Evolutionary conservation across 306 rosid species (phyloP).

Genomic region (Vigna reflexopilosa): DNA sequence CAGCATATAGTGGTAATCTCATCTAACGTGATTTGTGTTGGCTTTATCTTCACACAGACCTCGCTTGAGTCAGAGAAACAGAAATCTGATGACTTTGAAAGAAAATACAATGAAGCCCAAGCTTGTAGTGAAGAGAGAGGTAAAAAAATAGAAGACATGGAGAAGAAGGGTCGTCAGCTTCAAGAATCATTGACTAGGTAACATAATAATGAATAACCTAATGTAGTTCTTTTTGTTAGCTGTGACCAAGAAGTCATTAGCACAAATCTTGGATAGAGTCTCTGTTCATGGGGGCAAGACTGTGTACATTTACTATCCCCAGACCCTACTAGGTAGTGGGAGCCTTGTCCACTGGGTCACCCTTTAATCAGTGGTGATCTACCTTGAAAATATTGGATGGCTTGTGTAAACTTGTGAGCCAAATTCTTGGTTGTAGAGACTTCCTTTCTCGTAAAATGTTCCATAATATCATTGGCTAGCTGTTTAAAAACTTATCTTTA

Average conservation of each 20-base stretch:
- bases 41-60: slow-evolving; percentile 52
- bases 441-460: slow-evolving; percentile 30
- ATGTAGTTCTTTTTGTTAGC: slow-evolving; percentile 19
- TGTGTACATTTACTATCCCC: not conserved
- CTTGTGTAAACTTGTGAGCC: slow-evolving; percentile 23
- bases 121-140: slow-evolving; percentile 55
- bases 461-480: slow-evolving; percentile 18
- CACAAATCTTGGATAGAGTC: not conserved
- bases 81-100: slow-evolving; percentile 67
- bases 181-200: slow-evolving; percentile 82
- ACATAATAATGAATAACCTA: slow-evolving; percentile 37
- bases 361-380: slow-evolving; percentile 6
- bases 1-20: slow-evolving; percentile 36
- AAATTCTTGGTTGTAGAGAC: slow-evolving; percentile 31
- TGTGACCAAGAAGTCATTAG: not conserved
- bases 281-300: not conserved
- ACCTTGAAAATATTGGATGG: slow-evolving; percentile 35
- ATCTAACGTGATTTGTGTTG: slow-evolving; percentile 45
- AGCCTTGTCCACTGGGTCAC: not conserved
- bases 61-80: slow-evolving; percentile 66
- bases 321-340: not conserved
- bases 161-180: slow-evolving; percentile 73
- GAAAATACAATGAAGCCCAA: slow-evolving; percentile 71
- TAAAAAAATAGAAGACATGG: slow-evolving; percentile 74
- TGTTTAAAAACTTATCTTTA: slow-evolving; percentile 20